Percentiles rank a stretch among this genome's conserved stretches.
These are phyloP conservation scores for Aaosphaeria pasadenensis DNA, from an alignment of 2,329 filamentous ascomycete genomes.

Conservation along the genomic window DNA sequence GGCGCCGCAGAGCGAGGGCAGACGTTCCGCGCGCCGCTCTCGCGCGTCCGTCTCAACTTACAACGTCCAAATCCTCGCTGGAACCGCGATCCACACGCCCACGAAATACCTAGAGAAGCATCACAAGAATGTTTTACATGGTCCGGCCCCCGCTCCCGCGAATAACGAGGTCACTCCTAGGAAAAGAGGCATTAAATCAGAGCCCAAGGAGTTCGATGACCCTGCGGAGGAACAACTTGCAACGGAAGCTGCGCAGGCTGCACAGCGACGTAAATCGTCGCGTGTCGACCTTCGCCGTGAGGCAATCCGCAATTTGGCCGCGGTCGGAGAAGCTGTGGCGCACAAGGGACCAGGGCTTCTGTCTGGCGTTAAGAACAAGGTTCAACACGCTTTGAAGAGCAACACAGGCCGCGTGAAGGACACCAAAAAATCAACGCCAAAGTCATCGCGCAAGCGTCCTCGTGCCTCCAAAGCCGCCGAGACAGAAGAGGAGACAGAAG, in stretches of 20 bases:
- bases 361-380: conserved; percentile 35
- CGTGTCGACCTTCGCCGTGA: conserved; percentile 34
- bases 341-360: conserved; percentile 32
- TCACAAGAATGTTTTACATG: conserved; percentile 35
- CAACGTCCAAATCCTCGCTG: conserved; percentile 62
- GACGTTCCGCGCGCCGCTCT: conserved; percentile 47
- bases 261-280: conserved; percentile 29
- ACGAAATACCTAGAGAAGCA: conserved; percentile 39
- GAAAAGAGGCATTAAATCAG: conserved; percentile 14
- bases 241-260: conserved; percentile 29
- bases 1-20: conserved; percentile 19
- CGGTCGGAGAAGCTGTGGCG: conserved; percentile 23
- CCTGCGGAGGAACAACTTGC: conserved; percentile 30
- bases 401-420: conserved; percentile 17
- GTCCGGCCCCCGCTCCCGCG: conserved; percentile 10
- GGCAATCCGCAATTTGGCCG: conserved; percentile 27
- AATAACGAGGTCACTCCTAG: conserved; percentile 14
- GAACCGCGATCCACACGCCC: conserved; percentile 60
- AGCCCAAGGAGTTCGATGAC: conserved; percentile 15
- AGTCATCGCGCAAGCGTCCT: conserved; percentile 19
- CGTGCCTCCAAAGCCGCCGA: conserved; percentile 12
- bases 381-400: conserved; percentile 26
- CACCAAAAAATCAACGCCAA: neutral
- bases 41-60: conserved; percentile 61
- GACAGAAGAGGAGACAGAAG: conserved; percentile 9